Evolutionary conservation across 495 filamentous ascomycete genomes (phyloP), one percentile per base, ranked within the genome.

Genomic region (Daldinia loculata): DNA sequence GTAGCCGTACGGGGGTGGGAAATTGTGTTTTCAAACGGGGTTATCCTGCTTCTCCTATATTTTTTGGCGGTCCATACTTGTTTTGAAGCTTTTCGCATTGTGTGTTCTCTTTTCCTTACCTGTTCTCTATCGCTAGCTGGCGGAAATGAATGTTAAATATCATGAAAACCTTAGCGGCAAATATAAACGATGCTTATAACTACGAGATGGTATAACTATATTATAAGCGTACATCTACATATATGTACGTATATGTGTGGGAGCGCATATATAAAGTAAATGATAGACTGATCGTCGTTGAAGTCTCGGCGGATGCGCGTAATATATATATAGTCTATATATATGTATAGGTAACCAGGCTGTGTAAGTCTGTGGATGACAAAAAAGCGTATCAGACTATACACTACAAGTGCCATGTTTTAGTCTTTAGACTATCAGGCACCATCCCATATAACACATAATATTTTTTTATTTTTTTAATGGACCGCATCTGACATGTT

Each of bases 1-100:
- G 63, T 48, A 26, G 22, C 55, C 27, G 39, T 38, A 63, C 26
- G 48, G 59, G 58, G 45, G 63, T 52, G 67, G 71, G 71, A 70
- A 74, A 70, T 70, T 69, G 70, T 67, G 70, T 61, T 52, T 70
- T 63, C 61, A 45, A 70, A 50, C 43, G 43, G 55, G 67, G 38
- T 60, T 69, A 59, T 70, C 67, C 58, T 63, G 67, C 71, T 70
- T 70, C 67, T 69, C 56, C 36, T 74, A 70, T 74, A 67, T 39
- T 63, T 70, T 66, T 66, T 32, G 59, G 45, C 43, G 62, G 62
- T 67, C 36, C 59, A 70, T 70, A 70, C 29, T 70, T 70, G 58
- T 61, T 67, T 69, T 70, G 57, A 63, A 70, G 62, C 67, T 74
- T 70, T 70, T 70, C 67, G 71, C 67, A 67, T 74, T 67, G 55